These are phyloP conservation scores for Cicer pinnatifidum DNA, from an alignment of 306 rosid species.

Conservation along the genomic window DNA sequence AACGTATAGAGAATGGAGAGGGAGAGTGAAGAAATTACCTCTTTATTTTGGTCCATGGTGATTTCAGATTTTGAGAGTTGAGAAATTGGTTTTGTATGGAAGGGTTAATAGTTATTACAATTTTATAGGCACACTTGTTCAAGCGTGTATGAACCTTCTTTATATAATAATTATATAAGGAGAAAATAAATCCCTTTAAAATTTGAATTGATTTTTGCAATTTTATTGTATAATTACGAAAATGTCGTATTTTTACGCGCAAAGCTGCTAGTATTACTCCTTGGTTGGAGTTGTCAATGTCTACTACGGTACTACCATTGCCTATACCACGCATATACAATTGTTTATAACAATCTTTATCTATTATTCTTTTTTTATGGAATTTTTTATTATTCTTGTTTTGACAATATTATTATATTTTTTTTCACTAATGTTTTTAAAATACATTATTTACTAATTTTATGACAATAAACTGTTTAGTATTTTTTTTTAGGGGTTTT, in stretches of 20 bases:
- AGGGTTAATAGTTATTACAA: neutral
- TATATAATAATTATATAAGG: conserved; percentile 9
- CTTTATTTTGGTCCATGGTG: conserved; percentile 86
- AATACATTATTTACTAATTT: too few species aligned
- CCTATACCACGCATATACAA: neutral
- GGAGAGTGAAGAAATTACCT: conserved; percentile 55
- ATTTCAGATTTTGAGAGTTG: conserved; percentile 44
- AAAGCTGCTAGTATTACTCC: neutral
- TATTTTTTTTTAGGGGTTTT: too few species aligned
- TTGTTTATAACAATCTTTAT: too few species aligned
- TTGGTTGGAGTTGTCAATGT: conserved; percentile 8
- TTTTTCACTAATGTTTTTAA: too few species aligned
- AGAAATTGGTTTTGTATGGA: neutral
- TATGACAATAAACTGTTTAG: too few species aligned
- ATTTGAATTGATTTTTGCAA: neutral
- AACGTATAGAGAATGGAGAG: neutral
- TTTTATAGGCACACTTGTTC: neutral
- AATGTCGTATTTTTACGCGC: neutral
- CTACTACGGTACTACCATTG: neutral
- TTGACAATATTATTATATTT: too few species aligned
- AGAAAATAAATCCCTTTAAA: neutral
- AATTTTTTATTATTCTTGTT: too few species aligned
- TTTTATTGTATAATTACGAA: neutral
- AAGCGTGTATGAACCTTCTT: neutral
- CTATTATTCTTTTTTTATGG: too few species aligned